Conservation (phyloP, 805 yeast genomes). For the Kuraishia molischiana region DNA sequence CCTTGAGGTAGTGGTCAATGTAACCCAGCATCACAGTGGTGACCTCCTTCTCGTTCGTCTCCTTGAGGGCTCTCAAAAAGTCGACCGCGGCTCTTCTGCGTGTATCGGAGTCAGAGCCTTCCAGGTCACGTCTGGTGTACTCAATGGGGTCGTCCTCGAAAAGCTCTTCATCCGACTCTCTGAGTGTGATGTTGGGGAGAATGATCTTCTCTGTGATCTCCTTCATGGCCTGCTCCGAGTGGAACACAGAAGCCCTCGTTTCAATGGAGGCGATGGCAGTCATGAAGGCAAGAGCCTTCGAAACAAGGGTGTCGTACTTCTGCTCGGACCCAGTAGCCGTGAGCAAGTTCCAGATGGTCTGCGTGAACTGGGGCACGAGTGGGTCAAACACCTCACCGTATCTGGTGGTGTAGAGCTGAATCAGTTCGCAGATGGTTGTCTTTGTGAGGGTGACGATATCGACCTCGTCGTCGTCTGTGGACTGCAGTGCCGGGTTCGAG, state of each 20-base stretch:
- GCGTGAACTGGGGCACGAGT: slow-evolving; percentile 67
- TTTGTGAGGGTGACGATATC: slow-evolving; percentile 66
- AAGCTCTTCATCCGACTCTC: slow-evolving; percentile 83
- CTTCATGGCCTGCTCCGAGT: slow-evolving; percentile 48
- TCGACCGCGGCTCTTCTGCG: slow-evolving; percentile 92
- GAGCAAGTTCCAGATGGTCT: slow-evolving; percentile 72
- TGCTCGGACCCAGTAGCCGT: slow-evolving; percentile 56
- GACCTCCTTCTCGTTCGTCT: slow-evolving; percentile 61
- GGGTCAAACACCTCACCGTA: slow-evolving; percentile 89
- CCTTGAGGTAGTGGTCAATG: slow-evolving; percentile 55
- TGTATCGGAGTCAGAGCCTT: slow-evolving; percentile 90
- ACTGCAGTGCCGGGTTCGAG: slow-evolving; percentile 41
- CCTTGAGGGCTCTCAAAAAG: slow-evolving; percentile 78
- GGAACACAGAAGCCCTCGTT: slow-evolving; percentile 56
- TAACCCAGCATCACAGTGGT: slow-evolving; percentile 69
- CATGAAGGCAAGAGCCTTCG: slow-evolving; percentile 70
- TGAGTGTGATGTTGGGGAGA: slow-evolving; percentile 77
- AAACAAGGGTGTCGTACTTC: slow-evolving; percentile 77
- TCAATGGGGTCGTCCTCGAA: slow-evolving; percentile 97
- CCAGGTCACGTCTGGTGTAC: slow-evolving; percentile 84
- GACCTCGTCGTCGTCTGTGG: slow-evolving; percentile 51
- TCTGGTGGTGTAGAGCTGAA: slow-evolving; percentile 79
- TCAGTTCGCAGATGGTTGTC: slow-evolving; percentile 74
- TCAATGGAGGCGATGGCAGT: slow-evolving; percentile 72
- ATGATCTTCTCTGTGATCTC: slow-evolving; percentile 77